Evolutionary conservation across 2,329 filamentous ascomycete genomes (phyloP).

Genomic region (Aspergillus pseudoglaucus): DNA sequence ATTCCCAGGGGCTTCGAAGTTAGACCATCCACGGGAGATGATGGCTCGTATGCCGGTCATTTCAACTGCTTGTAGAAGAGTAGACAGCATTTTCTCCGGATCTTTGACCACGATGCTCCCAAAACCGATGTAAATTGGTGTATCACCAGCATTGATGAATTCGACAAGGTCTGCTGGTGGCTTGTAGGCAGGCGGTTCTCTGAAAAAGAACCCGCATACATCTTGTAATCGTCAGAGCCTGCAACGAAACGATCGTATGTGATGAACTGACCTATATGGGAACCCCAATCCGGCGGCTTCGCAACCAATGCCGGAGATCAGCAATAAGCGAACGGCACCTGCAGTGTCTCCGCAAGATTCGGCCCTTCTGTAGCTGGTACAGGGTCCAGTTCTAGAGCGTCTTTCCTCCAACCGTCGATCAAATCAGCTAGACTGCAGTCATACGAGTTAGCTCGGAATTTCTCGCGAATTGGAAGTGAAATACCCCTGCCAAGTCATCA

Average conservation of each 20-base stretch:
- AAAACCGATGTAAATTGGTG: slow-evolving; percentile 52
- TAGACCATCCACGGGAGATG: slow-evolving; percentile 51
- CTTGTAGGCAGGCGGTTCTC: slow-evolving; percentile 26
- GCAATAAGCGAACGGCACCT: slow-evolving; percentile 41
- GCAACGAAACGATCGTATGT: not conserved
- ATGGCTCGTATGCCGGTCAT: slow-evolving; percentile 46
- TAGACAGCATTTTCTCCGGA: slow-evolving; percentile 38
- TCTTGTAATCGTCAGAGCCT: slow-evolving; percentile 11
- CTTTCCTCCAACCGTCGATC: slow-evolving; percentile 38
- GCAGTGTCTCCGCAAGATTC: slow-evolving; percentile 27
- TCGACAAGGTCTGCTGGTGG: slow-evolving; percentile 34
- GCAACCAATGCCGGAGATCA: slow-evolving; percentile 41
- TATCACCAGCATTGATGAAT: slow-evolving; percentile 43
- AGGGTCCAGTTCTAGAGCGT: slow-evolving; percentile 35
- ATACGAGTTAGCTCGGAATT: not conserved
- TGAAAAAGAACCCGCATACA: slow-evolving; percentile 45
- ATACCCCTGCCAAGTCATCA: slow-evolving; percentile 47
- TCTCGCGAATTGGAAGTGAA: no score
- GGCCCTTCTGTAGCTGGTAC: slow-evolving; percentile 33
- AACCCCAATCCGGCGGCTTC: slow-evolving; percentile 37
- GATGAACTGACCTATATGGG: slow-evolving; percentile 25
- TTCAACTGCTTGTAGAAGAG: slow-evolving; percentile 43
- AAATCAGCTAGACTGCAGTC: slow-evolving; percentile 36
- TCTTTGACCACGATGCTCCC: slow-evolving; percentile 52
- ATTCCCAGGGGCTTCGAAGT: slow-evolving; percentile 28